Base-by-base conservation (phyloP, 306 rosid genomes). In the Echinosophora koreensis region DNA sequence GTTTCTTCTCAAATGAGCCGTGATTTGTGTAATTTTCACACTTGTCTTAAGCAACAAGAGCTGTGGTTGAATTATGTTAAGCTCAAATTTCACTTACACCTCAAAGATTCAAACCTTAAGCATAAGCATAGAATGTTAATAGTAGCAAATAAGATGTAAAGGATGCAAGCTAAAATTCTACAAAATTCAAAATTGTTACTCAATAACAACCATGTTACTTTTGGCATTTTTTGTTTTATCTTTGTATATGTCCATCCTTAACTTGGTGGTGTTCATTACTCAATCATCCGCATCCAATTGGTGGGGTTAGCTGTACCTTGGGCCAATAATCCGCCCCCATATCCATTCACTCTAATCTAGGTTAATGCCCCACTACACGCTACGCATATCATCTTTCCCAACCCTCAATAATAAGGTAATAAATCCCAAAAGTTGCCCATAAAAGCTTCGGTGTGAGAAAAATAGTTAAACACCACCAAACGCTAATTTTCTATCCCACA, bases 351-450 rank as follows among this genome's bases (percentile, higher is more conserved):
- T 71, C 22, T 15, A 70, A 67, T 81, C 92, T 17, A 84, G 70
- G 88, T 28, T 85, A 86, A 84, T 83, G 87, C 89, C 87, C 90
- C 93, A 86, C 91, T 30, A 30, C 32, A 76, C 86, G 68, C 86
- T 28, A 52, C 70, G 10, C 50, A 35, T 69, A 8, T 3, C 83
- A 34, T 47, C 84, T 76, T 80, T 69, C 85, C 76, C 83, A 79
- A 65, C 69, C 82, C 80, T 82, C 90, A 87, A 88, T 90, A 79
- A 88, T 90, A 81, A 62, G 85, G 77, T 82, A 86, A 87, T 90
- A 87, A 88, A 87, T 82, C 83, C 86, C 74, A 74, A 90, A 90
- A 86, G 88, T 83, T 86, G 77, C 75, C 89, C 89, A 87, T 84
- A 68, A 82, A 83, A 63, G 79, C 82, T 71, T 68, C 59, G 80